Conservation (phyloP, 345 rosid species). For the Heritiera littoralis region DNA sequence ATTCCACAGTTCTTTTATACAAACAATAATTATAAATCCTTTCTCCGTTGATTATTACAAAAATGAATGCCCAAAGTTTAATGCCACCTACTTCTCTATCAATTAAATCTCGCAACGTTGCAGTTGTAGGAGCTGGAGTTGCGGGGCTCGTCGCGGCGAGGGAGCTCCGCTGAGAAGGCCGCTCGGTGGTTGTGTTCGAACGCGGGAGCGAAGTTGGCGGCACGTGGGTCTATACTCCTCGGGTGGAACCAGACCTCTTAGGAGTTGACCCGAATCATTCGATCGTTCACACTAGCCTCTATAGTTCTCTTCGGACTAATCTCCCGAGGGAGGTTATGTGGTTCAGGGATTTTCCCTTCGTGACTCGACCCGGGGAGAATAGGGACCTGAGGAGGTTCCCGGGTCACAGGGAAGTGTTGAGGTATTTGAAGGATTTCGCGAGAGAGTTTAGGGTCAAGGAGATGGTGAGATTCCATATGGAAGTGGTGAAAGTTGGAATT, state of each 20-base stretch:
- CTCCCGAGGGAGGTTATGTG: slow-evolving; percentile 87
- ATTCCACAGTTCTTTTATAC: no score
- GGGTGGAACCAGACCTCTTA: slow-evolving; percentile 62
- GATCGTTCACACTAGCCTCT: slow-evolving; percentile 65
- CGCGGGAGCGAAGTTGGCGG: slow-evolving; percentile 66
- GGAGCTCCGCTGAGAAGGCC: slow-evolving; percentile 83
- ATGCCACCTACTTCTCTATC: slow-evolving; percentile 39
- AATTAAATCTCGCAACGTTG: slow-evolving; percentile 56
- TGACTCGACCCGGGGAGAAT: slow-evolving; percentile 24
- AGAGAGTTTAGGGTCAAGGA: slow-evolving; percentile 59
- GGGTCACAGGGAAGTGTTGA: slow-evolving; percentile 61
- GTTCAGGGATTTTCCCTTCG: slow-evolving; percentile 64
- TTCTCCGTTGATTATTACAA: not conserved
- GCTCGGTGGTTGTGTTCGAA: slow-evolving; percentile 74
- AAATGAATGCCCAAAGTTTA: not conserved
- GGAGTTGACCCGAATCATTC: slow-evolving; percentile 47
- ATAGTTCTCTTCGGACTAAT: slow-evolving; percentile 78
- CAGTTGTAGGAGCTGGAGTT: slow-evolving; percentile 84
- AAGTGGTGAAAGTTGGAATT: slow-evolving; percentile 46
- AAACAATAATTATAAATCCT: not conserved
- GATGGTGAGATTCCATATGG: slow-evolving; percentile 57
- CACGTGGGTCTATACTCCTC: slow-evolving; percentile 68
- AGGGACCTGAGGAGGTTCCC: slow-evolving; percentile 74
- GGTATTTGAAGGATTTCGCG: slow-evolving; percentile 57
- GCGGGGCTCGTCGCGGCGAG: slow-evolving; percentile 71